Conservation (phyloP, 345 rosid species). For the Populus ilicifolia region DNA sequence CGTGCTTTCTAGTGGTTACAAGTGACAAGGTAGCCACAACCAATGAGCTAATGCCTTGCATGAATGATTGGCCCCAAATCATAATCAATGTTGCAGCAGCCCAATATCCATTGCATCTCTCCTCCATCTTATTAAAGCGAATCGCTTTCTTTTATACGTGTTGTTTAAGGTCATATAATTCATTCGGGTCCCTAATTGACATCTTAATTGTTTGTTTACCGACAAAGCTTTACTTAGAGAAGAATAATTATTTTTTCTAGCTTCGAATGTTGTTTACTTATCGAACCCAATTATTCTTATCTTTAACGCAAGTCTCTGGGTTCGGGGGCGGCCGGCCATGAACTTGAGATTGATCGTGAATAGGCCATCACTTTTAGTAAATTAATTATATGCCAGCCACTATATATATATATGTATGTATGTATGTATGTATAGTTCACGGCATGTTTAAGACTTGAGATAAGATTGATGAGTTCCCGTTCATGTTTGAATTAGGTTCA, state of each 20-base stretch:
- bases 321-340: background rate
- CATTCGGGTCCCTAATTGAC: background rate
- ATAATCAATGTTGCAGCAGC: background rate
- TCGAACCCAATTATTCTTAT: background rate
- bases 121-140: background rate
- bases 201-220: background rate
- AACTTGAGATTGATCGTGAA: background rate
- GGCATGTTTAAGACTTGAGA: background rate
- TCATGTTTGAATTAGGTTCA: background rate
- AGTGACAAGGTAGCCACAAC: slow-evolving; percentile 16
- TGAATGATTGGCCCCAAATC: slow-evolving; percentile 19
- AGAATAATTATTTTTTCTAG: background rate
- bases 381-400: background rate
- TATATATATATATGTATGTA: background rate
- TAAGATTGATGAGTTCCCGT: background rate
- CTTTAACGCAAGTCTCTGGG: too few relatives aligned
- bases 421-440: too few relatives aligned
- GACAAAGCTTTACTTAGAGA: background rate
- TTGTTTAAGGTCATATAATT: background rate
- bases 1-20: slow-evolving; percentile 9
- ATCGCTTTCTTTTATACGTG: background rate
- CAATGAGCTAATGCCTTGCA: background rate
- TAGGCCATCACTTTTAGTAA: background rate
- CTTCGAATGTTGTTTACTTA: background rate
- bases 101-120: background rate